Evolutionary conservation across 2,329 filamentous ascomycete genomes (phyloP).

Genomic region (Trichoderma koningiopsis): DNA sequence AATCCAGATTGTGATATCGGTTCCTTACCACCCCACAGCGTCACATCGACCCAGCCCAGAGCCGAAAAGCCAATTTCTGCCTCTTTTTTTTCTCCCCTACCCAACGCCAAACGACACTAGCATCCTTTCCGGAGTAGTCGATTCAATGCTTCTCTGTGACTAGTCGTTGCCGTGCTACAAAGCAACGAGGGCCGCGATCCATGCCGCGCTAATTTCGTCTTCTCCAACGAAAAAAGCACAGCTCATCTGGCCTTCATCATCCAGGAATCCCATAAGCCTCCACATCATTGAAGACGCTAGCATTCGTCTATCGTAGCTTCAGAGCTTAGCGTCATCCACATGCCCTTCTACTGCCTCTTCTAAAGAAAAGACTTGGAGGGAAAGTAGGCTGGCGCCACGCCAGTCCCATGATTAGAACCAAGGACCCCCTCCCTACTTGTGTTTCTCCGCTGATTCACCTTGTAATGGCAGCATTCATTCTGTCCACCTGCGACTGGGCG

Average conservation of each 20-base stretch:
- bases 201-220: neutral
- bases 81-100: neutral
- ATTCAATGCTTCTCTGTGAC: neutral
- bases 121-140: neutral
- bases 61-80: conserved; percentile 22
- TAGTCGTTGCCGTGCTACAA: neutral
- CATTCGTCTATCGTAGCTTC: conserved; percentile 20
- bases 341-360: conserved; percentile 12
- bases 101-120: neutral
- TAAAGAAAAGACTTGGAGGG: neutral
- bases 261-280: conserved; percentile 16
- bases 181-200: neutral
- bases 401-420: conserved; percentile 18
- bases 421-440: neutral
- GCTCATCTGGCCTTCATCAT: neutral
- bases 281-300: conserved; percentile 3
- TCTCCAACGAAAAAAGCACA: conserved; percentile 4
- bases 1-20: conserved; percentile 8
- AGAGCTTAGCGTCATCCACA: conserved; percentile 16
- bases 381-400: conserved; percentile 12
- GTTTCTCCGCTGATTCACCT: conserved; percentile 9
- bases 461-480: neutral
- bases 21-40: conserved; percentile 7
- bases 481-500: neutral
- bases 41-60: conserved; percentile 12